A percentile compares a stretch with the other conserved stretches of the same genome.
These are phyloP conservation scores for Hypoxylon sp. DNA, from an alignment of 2,329 filamentous ascomycete genomes.

Conservation along the genomic window DNA sequence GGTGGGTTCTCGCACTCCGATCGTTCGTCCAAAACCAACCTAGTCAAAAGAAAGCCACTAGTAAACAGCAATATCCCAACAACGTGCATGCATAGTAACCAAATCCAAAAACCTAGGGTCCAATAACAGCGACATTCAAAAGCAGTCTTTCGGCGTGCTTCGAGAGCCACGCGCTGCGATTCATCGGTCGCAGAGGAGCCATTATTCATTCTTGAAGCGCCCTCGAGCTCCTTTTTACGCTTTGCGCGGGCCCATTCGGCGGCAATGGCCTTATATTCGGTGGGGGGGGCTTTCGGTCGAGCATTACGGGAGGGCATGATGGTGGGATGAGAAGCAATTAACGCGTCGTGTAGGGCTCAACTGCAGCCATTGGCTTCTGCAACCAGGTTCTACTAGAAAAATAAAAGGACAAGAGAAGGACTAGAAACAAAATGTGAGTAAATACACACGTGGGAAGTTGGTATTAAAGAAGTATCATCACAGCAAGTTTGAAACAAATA, in stretches of 20 bases:
- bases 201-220: conserved; percentile 54
- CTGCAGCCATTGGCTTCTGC: conserved; percentile 47
- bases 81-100: conserved; percentile 81
- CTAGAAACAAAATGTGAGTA: conserved; percentile 22
- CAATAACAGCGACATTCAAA: conserved; percentile 70
- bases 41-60: conserved; percentile 92
- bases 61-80: conserved; percentile 93
- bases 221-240: conserved; percentile 62
- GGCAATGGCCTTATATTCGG: conserved; percentile 68
- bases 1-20: conserved; percentile 80
- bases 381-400: conserved; percentile 4
- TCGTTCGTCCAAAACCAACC: conserved; percentile 83
- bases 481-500: conserved; percentile 7
- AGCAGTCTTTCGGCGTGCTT: conserved; percentile 63
- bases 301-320: conserved; percentile 53
- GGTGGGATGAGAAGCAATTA: conserved; percentile 32
- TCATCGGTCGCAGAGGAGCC: conserved; percentile 60
- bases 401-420: conserved; percentile 1
- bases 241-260: conserved; percentile 70
- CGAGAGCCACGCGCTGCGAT: conserved; percentile 63
- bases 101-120: conserved; percentile 77
- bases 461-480: conserved; percentile 25
- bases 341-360: conserved; percentile 40
- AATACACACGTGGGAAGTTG: conserved; percentile 1
- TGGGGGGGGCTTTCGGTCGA: conserved; percentile 48